Evolutionary conservation across 2,329 filamentous ascomycete species (phyloP).

Genomic region (Penicillium sp.): DNA sequence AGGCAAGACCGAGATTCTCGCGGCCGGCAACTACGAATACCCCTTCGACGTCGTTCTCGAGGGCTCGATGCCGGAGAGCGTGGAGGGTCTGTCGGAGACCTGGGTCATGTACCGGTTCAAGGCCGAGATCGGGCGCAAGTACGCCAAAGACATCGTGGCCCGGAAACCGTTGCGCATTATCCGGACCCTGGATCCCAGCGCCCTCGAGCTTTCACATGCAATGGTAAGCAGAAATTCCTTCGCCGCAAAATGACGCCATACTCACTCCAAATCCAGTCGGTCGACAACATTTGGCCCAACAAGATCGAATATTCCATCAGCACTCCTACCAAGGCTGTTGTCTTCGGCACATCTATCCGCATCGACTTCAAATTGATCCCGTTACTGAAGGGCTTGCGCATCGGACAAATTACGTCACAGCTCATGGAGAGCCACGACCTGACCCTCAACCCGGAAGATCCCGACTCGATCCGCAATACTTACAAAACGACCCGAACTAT

Average conservation of each 20-base stretch:
- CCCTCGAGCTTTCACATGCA: slow-evolving; percentile 78
- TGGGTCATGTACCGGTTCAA: slow-evolving; percentile 91
- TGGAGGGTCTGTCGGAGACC: slow-evolving; percentile 85
- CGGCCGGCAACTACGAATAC: slow-evolving; percentile 81
- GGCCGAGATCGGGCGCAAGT: slow-evolving; percentile 86
- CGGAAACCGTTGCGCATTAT: slow-evolving; percentile 80
- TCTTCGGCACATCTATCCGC: slow-evolving; percentile 85
- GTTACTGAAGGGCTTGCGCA: slow-evolving; percentile 81
- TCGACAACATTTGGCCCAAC: slow-evolving; percentile 97
- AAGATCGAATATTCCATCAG: slow-evolving; percentile 96
- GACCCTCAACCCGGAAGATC: slow-evolving; percentile 55
- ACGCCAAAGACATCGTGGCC: slow-evolving; percentile 82
- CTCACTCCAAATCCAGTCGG: slow-evolving; percentile 54
- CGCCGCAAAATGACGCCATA: slow-evolving; percentile 10
- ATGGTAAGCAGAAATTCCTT: slow-evolving; percentile 63
- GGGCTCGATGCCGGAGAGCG: slow-evolving; percentile 74
- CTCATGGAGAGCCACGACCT: slow-evolving; percentile 79
- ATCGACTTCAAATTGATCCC: slow-evolving; percentile 88
- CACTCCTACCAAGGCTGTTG: slow-evolving; percentile 89
- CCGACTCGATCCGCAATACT: slow-evolving; percentile 44
- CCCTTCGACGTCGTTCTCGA: slow-evolving; percentile 77
- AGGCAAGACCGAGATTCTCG: slow-evolving; percentile 60
- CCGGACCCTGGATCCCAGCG: slow-evolving; percentile 74
- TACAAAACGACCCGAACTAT: slow-evolving; percentile 70
- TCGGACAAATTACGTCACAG: slow-evolving; percentile 81